These are phyloP conservation scores for Echinosophora koreensis DNA, from an alignment of 306 rosid species.

Conservation along the genomic window DNA sequence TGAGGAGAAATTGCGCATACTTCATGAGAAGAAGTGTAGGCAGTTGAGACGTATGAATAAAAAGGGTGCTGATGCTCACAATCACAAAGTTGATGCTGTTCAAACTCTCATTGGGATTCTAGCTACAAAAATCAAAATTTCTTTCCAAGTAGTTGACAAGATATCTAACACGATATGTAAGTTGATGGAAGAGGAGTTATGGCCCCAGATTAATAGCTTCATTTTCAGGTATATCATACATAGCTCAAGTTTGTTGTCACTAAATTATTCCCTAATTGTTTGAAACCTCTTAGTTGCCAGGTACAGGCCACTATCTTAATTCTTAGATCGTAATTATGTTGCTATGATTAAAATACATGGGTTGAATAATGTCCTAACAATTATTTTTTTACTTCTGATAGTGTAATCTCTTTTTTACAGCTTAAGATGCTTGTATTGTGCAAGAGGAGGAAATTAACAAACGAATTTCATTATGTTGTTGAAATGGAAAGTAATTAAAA, in stretches of 20 bases:
- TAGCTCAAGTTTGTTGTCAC: background rate
- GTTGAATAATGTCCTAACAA: too few relatives aligned
- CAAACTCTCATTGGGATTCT: slow-evolving; percentile 47
- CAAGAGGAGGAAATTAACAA: background rate
- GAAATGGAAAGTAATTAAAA: background rate
- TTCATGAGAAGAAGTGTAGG: slow-evolving; percentile 64
- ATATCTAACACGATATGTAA: slow-evolving; percentile 61
- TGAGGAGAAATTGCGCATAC: slow-evolving; percentile 64
- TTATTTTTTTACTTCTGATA: background rate
- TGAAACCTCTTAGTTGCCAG: slow-evolving; percentile 8
- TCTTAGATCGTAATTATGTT: background rate
- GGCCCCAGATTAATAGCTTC: slow-evolving; percentile 62
- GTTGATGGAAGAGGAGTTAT: slow-evolving; percentile 71
- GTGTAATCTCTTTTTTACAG: too few relatives aligned
- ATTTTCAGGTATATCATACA: slow-evolving; percentile 57
- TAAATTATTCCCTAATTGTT: background rate
- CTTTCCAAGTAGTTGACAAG: slow-evolving; percentile 72
- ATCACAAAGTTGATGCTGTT: slow-evolving; percentile 52
- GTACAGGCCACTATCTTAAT: background rate
- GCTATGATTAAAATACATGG: background rate
- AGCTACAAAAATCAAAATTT: slow-evolving; percentile 61
- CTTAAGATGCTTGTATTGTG: too few relatives aligned
- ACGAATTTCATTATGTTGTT: background rate
- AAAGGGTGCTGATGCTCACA: slow-evolving; percentile 49
- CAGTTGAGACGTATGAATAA: slow-evolving; percentile 60